Percentiles rank a stretch among this genome's conserved stretches.
Conservation (phyloP, 83 land plant genomes). For the Diphasiastrum complanatum region DNA sequence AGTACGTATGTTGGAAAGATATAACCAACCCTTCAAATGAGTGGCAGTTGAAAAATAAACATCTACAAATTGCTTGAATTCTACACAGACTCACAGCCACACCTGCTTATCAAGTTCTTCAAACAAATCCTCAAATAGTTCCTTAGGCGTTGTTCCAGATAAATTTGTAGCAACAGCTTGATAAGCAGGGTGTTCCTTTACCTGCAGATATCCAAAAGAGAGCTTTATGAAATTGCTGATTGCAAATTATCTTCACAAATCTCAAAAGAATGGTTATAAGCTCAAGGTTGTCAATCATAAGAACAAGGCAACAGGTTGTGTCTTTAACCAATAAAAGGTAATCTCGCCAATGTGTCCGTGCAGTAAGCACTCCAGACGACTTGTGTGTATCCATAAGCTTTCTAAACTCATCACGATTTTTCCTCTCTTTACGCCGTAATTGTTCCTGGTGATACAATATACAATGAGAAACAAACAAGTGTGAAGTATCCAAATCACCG, state of each 20-base stretch:
- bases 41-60: too few relatives aligned
- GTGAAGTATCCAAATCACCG: too few relatives aligned
- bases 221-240: not conserved
- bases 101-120: slow-evolving; percentile 88
- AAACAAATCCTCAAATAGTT: slow-evolving; percentile 80
- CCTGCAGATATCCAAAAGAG: slow-evolving; percentile 33
- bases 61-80: too few relatives aligned
- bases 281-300: not conserved
- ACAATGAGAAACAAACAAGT: not conserved
- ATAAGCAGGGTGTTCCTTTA: slow-evolving; percentile 66
- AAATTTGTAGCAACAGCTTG: slow-evolving; percentile 68
- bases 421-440: slow-evolving; percentile 69
- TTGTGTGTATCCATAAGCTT: slow-evolving; percentile 84
- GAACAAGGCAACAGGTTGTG: not conserved
- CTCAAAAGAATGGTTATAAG: not conserved
- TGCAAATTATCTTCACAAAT: not conserved
- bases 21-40: too few relatives aligned
- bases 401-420: slow-evolving; percentile 91
- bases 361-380: slow-evolving; percentile 56
- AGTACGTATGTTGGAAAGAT: too few relatives aligned
- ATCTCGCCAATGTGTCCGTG: slow-evolving; percentile 82
- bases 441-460: slow-evolving; percentile 53
- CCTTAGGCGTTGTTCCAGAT: slow-evolving; percentile 89
- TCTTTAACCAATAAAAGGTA: slow-evolving; percentile 22
- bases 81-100: too few relatives aligned